Evolutionary conservation across 768 basidiomycete genomes (phyloP), one percentile per base, ranked within the genome.

Genomic region (Psilocybe azurescens): DNA sequence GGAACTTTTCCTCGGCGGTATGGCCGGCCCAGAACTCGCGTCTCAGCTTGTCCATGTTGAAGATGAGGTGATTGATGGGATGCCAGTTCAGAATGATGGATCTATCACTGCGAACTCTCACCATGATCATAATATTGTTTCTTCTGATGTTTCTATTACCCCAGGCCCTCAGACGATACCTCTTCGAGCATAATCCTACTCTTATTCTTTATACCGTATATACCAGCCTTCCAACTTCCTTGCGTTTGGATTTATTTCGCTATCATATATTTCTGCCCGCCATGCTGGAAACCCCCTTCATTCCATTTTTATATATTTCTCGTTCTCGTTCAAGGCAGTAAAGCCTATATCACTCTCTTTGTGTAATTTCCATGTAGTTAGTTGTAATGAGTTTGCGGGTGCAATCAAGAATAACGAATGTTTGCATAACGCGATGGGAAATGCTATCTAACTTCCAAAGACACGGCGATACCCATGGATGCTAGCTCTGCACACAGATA

Each of bases 391-490:
- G 50, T 44, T 62, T 47, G 53, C 33, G 52, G 36, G 47, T 39
- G 53, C 58, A 59, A 56, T 39, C 28, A 58, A 55, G 55, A 59
- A 56, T 53, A 47, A 52, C 29, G 49, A 53, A 60, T 60, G 49
- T 36, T 59, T 16, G 20, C 20, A 33, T 8, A 55, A 28, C 41
- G 49, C 28, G 58, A 50, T 55, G 16, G 18, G 57, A 53, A 53
- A 36, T 46, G 52, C 73, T 77, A 93, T 54, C 75, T 83, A 56
- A 96, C 86, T 71, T 92, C 89, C 53, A 99, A 76, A 52, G 93
- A 92, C 54, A 99, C 84, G 38, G 91, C 87, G 69, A 99, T 98
- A 50, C 97, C 97, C 97, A 99, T 99, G 16, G 94, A 91, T n/a
- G 96, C 96, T 67, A 99, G 79, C 78, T 99, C 97, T 2, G 96